A percentile compares a stretch with the other conserved stretches of the same genome.
These are phyloP conservation scores for Malus hybrid DNA, from an alignment of 331 rosid genomes.

Conservation along the genomic window DNA sequence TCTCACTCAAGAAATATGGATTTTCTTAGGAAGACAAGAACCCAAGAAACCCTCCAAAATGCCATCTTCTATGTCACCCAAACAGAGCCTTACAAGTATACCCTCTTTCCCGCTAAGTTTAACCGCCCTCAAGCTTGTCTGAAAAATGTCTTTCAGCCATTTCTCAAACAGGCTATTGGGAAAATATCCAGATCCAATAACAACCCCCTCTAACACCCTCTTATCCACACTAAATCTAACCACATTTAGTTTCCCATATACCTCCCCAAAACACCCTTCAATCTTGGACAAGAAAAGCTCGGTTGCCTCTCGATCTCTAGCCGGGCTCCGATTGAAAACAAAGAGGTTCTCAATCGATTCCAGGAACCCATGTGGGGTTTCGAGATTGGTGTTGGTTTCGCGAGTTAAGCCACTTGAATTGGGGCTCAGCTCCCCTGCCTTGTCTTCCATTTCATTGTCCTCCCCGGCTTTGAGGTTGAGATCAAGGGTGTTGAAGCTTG, in stretches of 20 bases:
- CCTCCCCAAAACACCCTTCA: conserved; percentile 44
- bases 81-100: conserved; percentile 65
- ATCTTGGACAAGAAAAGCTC: conserved; percentile 46
- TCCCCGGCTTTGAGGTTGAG: conserved; percentile 67
- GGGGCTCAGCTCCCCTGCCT: conserved; percentile 39
- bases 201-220: conserved; percentile 50
- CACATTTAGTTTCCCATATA: conserved; percentile 30
- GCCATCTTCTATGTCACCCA: conserved; percentile 57
- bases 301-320: conserved; percentile 33
- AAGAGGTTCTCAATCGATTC: conserved; percentile 48
- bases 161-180: conserved; percentile 69
- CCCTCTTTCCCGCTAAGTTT: conserved; percentile 76
- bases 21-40: conserved; percentile 68
- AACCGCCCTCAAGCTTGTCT: conserved; percentile 51
- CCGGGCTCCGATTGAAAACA: conserved; percentile 39
- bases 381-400: conserved; percentile 34
- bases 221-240: conserved; percentile 66
- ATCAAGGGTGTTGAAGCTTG: conserved; percentile 68
- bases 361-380: conserved; percentile 40
- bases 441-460: conserved; percentile 23
- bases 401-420: conserved; percentile 72
- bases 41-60: conserved; percentile 66
- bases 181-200: conserved; percentile 55
- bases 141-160: conserved; percentile 72
- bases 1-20: conserved; percentile 40